Evolutionary conservation across 768 basidiomycete genomes (phyloP).

Genomic region (Pleurotus tuoliensis): DNA sequence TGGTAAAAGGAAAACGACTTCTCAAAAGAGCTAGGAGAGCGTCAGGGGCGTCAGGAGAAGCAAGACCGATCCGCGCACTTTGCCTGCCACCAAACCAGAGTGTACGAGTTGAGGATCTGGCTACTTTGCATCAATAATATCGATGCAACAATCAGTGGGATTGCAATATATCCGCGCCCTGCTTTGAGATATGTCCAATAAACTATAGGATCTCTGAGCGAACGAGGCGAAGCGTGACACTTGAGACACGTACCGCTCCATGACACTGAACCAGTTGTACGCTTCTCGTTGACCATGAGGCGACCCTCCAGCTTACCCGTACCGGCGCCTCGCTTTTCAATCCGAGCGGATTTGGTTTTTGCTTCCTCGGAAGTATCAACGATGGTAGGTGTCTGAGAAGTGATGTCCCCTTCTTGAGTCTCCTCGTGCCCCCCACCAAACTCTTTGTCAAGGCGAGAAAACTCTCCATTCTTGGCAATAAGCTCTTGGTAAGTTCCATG

Average conservation of each 20-base stretch:
- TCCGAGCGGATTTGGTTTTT: constrained; percentile 28
- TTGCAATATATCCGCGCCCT: constrained; percentile 45
- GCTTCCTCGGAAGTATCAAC: constrained; percentile 17
- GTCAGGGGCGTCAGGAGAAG: too few relatives aligned
- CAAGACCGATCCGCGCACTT: constrained; percentile 33
- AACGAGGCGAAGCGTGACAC: too few relatives aligned
- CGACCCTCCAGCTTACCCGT: constrained; percentile 64
- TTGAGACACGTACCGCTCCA: constrained; percentile 30
- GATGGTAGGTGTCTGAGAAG: constrained; percentile 12
- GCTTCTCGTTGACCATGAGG: constrained; percentile 60
- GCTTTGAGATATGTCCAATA: constrained; percentile 58
- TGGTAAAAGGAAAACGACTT: constrained; percentile 59
- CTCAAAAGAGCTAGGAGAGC: constrained; percentile 35
- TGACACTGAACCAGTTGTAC: constrained; percentile 62
- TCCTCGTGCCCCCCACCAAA: constrained; percentile 51
- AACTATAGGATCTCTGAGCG: constrained; percentile 30
- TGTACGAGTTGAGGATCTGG: constrained; percentile 61
- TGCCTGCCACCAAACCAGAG: constrained; percentile 69
- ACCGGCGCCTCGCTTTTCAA: constrained; percentile 36
- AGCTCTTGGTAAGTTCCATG: constrained; percentile 61
- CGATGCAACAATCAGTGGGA: constrained; percentile 46
- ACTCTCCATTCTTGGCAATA: constrained; percentile 43
- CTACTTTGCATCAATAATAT: constrained; percentile 58
- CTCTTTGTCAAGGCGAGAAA: constrained; percentile 54
- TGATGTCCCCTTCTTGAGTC: constrained; percentile 21